Evolutionary conservation across 306 rosid species (phyloP).

Genomic region (Urtica urens): DNA sequence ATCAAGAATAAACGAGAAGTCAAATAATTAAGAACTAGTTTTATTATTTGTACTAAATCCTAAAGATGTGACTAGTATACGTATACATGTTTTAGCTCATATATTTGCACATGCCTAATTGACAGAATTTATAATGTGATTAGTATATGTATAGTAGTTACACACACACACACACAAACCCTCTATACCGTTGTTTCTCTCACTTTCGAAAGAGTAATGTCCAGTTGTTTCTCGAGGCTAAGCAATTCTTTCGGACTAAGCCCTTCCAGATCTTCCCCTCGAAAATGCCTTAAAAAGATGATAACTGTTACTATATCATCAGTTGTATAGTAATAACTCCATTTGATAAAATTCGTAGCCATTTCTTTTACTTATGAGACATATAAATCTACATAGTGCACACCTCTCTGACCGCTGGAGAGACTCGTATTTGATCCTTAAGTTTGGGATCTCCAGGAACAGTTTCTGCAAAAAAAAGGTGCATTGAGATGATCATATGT

Average conservation of each 20-base stretch:
- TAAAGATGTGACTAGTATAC: too few species aligned
- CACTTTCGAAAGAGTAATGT: constrained; percentile 35
- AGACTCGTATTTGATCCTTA: constrained; percentile 44
- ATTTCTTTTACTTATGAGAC: background rate
- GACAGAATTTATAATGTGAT: too few species aligned
- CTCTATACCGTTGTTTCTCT: constrained; percentile 57
- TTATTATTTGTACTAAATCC: too few species aligned
- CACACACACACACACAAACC: too few species aligned
- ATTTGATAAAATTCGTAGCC: background rate
- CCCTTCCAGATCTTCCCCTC: constrained; percentile 67
- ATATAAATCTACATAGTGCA: background rate
- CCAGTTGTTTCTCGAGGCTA: constrained; percentile 55
- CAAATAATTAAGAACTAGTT: too few species aligned
- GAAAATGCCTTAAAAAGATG: constrained; percentile 40
- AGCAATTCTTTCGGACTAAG: constrained; percentile 49
- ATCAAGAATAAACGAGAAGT: too few species aligned
- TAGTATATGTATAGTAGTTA: background rate
- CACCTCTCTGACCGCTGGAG: constrained; percentile 64
- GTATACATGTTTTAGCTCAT: too few species aligned
- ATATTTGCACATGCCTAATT: too few species aligned
- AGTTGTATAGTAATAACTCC: background rate
- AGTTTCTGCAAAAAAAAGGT: constrained; percentile 32
- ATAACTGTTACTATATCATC: background rate
- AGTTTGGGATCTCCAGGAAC: constrained; percentile 39
- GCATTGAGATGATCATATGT: too few species aligned